Evolutionary conservation across 495 filamentous ascomycete species (phyloP).

Genomic region (Neurospora africana): DNA sequence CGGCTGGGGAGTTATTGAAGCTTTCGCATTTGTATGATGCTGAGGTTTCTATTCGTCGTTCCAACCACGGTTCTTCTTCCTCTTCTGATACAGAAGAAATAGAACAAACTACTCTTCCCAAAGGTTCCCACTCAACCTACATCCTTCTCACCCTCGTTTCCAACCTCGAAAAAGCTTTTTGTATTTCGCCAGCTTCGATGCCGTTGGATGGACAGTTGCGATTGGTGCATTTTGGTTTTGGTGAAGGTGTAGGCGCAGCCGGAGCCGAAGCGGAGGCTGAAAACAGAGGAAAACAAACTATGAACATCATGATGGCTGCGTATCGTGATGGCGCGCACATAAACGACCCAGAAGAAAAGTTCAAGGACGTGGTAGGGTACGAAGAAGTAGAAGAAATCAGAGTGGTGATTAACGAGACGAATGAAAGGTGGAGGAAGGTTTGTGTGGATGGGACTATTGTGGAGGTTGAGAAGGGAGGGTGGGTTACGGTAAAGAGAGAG

Average conservation of each 20-base stretch:
- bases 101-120: no score
- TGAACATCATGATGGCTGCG: slow-evolving; percentile 65
- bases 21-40: slow-evolving; percentile 60
- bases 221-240: slow-evolving; percentile 58
- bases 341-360: slow-evolving; percentile 15
- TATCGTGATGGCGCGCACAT: slow-evolving; percentile 66
- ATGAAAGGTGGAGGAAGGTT: slow-evolving; percentile 65
- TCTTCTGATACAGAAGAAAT: no score
- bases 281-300: slow-evolving; percentile 43
- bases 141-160: slow-evolving; percentile 64
- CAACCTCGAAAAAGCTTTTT: slow-evolving; percentile 68
- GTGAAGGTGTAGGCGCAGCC: not conserved
- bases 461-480: slow-evolving; percentile 55
- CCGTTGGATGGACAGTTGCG: slow-evolving; percentile 57
- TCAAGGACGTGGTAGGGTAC: slow-evolving; percentile 47
- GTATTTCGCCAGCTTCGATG: slow-evolving; percentile 58
- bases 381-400: slow-evolving; percentile 49
- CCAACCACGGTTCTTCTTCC: not conserved
- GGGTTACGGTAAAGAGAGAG: slow-evolving; percentile 48
- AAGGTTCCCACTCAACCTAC: slow-evolving; percentile 39
- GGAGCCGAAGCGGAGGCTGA: not conserved
- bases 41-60: slow-evolving; percentile 30
- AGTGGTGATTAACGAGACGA: slow-evolving; percentile 54
- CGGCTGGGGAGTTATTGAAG: slow-evolving; percentile 60
- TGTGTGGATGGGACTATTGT: slow-evolving; percentile 87